Conservation (phyloP, 1,284 basidiomycete genomes). For the Cystobasidium sp. region DNA sequence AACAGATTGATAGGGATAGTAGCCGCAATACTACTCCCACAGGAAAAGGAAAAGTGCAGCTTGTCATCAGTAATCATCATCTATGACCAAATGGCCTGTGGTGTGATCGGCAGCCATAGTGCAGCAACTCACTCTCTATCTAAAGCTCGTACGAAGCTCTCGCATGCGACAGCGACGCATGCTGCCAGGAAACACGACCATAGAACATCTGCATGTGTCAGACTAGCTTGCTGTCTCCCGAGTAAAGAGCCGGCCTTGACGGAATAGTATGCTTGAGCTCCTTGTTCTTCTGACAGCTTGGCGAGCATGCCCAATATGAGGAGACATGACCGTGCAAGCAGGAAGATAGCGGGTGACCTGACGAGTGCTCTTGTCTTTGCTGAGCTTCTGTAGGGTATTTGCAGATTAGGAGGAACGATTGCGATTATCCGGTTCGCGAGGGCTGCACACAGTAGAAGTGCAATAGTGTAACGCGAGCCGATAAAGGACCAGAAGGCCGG, state of each 20-base stretch:
- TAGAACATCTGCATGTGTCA: conserved; percentile 35
- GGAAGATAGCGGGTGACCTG: conserved; percentile 37
- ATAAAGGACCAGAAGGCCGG: conserved; percentile 39
- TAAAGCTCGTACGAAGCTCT: conserved; percentile 42
- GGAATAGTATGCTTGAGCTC: conserved; percentile 24
- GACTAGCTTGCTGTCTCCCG: conserved; percentile 5
- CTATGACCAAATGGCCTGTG: neutral
- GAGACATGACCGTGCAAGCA: conserved; percentile 27
- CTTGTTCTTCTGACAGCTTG: conserved; percentile 8
- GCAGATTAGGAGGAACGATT: conserved; percentile 27
- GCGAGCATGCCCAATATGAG: conserved; percentile 31
- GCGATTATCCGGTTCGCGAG: conserved; percentile 39
- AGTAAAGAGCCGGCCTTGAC: conserved; percentile 23
- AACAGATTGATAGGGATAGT: conserved; percentile 43
- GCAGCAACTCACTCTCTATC: conserved; percentile 33
- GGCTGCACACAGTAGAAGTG: conserved; percentile 21
- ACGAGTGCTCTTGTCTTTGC: conserved; percentile 32
- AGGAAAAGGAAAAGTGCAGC: neutral
- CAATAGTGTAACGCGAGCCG: conserved; percentile 30
- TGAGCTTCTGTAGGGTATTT: conserved; percentile 37
- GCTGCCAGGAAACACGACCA: conserved; percentile 40
- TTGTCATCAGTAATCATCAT: conserved; percentile 4
- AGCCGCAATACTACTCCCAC: conserved; percentile 18
- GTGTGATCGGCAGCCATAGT: neutral
- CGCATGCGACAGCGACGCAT: conserved; percentile 30